Evolutionary conservation across 2,329 filamentous ascomycete species (phyloP).

Genomic region (Alternaria postmessia): DNA sequence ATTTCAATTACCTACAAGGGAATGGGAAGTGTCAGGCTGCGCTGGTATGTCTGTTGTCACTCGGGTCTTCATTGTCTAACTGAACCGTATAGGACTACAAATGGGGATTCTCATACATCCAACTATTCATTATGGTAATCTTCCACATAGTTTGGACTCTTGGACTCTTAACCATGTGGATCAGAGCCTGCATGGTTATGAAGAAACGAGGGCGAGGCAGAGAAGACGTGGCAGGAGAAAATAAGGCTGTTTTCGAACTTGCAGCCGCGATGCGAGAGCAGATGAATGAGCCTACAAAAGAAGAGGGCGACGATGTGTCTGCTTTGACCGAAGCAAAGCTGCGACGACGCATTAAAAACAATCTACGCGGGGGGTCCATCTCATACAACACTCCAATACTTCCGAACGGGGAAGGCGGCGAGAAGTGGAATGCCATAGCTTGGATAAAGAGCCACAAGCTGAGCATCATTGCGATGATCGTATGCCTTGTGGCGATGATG

Average conservation of each 20-base stretch:
- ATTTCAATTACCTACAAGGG: neutral
- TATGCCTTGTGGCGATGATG: neutral
- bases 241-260: slow-evolving; percentile 34
- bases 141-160: slow-evolving; percentile 26
- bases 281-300: neutral
- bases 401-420: neutral
- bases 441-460: neutral
- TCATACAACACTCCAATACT: slow-evolving; percentile 5
- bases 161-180: slow-evolving; percentile 28
- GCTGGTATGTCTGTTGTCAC: neutral
- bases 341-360: slow-evolving; percentile 1
- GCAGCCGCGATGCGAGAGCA: slow-evolving; percentile 25
- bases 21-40: slow-evolving; percentile 23
- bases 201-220: slow-evolving; percentile 2
- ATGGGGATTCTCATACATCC: slow-evolving; percentile 38
- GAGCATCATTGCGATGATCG: neutral
- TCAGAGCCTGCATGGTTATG: slow-evolving; percentile 16
- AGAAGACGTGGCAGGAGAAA: slow-evolving; percentile 22
- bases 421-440: neutral
- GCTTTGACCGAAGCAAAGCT: slow-evolving; percentile 5
- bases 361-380: slow-evolving; percentile 28
- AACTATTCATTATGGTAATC: slow-evolving; percentile 25
- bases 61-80: neutral
- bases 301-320: neutral
- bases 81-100: slow-evolving; percentile 24